Evolutionary conservation across 148 eudicot species (phyloP), one percentile per base, ranked within the genome.

Genomic region (Vaccinium corymbosum): DNA sequence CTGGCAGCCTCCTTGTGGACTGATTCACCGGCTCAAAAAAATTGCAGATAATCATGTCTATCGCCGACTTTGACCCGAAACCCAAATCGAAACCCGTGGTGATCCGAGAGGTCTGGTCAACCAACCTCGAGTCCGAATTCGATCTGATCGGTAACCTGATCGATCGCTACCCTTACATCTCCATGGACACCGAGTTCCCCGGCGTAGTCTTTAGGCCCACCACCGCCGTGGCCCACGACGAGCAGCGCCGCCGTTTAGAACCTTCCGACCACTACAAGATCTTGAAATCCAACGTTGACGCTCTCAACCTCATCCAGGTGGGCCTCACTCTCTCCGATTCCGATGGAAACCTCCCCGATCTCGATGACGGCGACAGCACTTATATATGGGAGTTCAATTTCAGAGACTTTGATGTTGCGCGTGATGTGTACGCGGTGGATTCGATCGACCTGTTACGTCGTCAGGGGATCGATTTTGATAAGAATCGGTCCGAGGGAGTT

Each of bases 161-260:
- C 64, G 91, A 92, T 53, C 9, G 75, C 0, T 94, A 85, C 87
- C 92, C 92, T 0, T 85, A 85, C 64, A 88, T 90, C 38, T 87
- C 95, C 12, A 89, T 94, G 93, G 97, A 94, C 79, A 94, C 94
- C 8, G 97, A 94, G 83, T 94, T 93, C 66, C 95, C 95, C 11
- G 98, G 94, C 42, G 91, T 89, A 3, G 76, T 91, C 20, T 75
- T 87, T 87, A 71, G 86, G 0, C 85, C 73, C 19, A 17, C 19
- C 81, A 4, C 62, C 27, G 8, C 79, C 79, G 20, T 49, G 16
- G 3, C 48, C 64, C 32, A 42, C 22, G 7, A 48, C 49, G 11
- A 7, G 20, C 79, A 50, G 16, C 81, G 4, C 49, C 80, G 4
- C 84, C 64, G 12, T 25, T 29, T 27, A 6, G 17, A 27, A 4